Conservation (phyloP, 768 basidiomycete genomes). For the Chalciporus pseudorubinellus region DNA sequence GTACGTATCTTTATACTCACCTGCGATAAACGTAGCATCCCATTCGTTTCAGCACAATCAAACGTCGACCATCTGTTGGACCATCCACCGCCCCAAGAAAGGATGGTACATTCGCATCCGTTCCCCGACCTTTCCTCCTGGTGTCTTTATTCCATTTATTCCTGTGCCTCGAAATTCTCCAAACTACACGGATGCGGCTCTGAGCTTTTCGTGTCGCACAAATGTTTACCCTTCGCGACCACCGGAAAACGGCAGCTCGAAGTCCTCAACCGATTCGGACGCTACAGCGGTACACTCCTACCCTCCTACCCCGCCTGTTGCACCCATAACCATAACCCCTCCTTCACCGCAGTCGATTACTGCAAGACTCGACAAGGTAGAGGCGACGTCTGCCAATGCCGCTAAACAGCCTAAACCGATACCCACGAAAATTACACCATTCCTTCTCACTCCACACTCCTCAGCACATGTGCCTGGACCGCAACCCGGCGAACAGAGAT, state of each 20-base stretch:
- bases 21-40: neutral
- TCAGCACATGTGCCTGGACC: constrained; percentile 33
- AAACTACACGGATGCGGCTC: constrained; percentile 49
- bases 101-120: constrained; percentile 86
- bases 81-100: constrained; percentile 72
- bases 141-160: constrained; percentile 52
- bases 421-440: constrained; percentile 41
- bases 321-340: constrained; percentile 29
- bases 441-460: constrained; percentile 50
- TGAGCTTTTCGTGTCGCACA: constrained; percentile 53
- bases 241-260: constrained; percentile 11
- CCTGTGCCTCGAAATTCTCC: constrained; percentile 48
- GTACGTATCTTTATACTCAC: constrained; percentile 39
- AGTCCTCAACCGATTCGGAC: constrained; percentile 33
- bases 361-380: constrained; percentile 25
- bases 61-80: constrained; percentile 67
- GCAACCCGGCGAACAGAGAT: constrained; percentile 31
- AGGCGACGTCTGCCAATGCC: constrained; percentile 1
- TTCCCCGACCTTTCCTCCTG: constrained; percentile 65
- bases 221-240: constrained; percentile 31
- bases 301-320: constrained; percentile 52
- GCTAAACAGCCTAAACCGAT: constrained; percentile 9
- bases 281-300: constrained; percentile 48
- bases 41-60: constrained; percentile 53
- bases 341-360: constrained; percentile 35